phyloP scores from a whole-genome alignment of 2,329 filamentous ascomycete genomes.

The Hortaea werneckii region DNA sequence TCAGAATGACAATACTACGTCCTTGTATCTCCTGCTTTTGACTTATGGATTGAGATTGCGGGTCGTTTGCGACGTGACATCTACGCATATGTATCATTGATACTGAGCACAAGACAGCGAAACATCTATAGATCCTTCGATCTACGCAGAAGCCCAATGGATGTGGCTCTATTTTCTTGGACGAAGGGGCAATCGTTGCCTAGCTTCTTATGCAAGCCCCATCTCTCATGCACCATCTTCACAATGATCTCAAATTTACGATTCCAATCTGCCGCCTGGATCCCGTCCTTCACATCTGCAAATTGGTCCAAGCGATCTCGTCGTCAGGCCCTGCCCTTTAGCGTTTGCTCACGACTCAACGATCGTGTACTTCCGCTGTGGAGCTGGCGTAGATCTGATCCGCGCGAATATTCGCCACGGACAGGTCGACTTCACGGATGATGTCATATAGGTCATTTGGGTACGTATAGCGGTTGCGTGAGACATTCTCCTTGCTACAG shows the following conservation, averaged over 20 bases:
- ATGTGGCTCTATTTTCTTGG: no score
- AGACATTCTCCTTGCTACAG: no score
- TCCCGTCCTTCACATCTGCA: not conserved
- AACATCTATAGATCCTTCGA: not conserved
- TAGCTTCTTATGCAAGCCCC: not conserved
- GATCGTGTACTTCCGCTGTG: not conserved
- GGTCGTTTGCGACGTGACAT: slow-evolving; percentile 43
- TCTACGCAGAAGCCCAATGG: no score
- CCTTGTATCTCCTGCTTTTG: slow-evolving; percentile 44
- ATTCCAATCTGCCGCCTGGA: not conserved
- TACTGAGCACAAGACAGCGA: not conserved
- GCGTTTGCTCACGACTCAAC: not conserved
- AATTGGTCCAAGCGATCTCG: not conserved
- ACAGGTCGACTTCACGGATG: not conserved
- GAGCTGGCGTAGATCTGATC: not conserved
- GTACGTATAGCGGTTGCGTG: not conserved
- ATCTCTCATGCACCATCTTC: not conserved
- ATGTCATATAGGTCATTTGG: not conserved
- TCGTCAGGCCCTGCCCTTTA: not conserved
- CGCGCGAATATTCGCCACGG: not conserved
- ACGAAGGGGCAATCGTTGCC: no score
- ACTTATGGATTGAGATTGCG: slow-evolving; percentile 35
- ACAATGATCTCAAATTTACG: not conserved
- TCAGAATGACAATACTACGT: slow-evolving; percentile 31
- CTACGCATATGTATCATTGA: not conserved